These are phyloP conservation scores for Candida morakotiae DNA, from an alignment of 805 yeast genomes.

Conservation along the genomic window DNA sequence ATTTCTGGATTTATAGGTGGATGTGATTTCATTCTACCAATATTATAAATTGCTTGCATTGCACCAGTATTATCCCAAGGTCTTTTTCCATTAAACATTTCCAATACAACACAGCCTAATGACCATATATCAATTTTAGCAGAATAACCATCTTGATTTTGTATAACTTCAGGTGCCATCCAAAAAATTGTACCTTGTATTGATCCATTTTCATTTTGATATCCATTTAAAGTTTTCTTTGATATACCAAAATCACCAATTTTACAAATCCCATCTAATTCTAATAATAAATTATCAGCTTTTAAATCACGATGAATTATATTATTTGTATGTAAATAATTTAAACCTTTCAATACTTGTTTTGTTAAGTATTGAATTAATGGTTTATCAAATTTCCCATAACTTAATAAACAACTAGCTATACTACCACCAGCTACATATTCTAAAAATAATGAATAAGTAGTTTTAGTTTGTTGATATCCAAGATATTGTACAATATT, in stretches of 20 bases:
- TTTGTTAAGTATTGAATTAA: conserved; percentile 67
- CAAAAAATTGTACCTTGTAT: conserved; percentile 98
- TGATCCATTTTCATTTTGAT: conserved; percentile 91
- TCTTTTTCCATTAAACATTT: conserved; percentile 95
- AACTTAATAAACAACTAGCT: conserved; percentile 74
- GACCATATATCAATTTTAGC: conserved; percentile 99
- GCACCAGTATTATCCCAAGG: conserved; percentile 98
- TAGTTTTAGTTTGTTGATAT: conserved; percentile 70
- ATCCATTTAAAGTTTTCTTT: conserved; percentile 56
- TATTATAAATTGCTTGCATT: conserved; percentile 87
- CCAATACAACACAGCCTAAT: conserved; percentile 92
- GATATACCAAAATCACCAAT: conserved; percentile 97
- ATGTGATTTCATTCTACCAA: conserved; percentile 80
- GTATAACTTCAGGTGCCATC: conserved; percentile 99
- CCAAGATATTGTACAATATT: conserved; percentile 97
- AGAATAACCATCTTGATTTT: conserved; percentile 85
- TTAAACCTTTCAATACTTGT: conserved; percentile 79
- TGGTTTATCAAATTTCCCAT: conserved; percentile 81
- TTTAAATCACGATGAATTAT: conserved; percentile 91
- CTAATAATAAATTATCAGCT: conserved; percentile 86
- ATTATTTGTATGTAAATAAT: conserved; percentile 84
- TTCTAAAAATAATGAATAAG: conserved; percentile 84
- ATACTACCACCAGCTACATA: conserved; percentile 98
- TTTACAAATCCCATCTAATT: conserved; percentile 89
- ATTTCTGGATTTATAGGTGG: conserved; percentile 92